Evolutionary conservation across 2,329 filamentous ascomycete species (phyloP).

Genomic region (Tolypocladium guangdongense): DNA sequence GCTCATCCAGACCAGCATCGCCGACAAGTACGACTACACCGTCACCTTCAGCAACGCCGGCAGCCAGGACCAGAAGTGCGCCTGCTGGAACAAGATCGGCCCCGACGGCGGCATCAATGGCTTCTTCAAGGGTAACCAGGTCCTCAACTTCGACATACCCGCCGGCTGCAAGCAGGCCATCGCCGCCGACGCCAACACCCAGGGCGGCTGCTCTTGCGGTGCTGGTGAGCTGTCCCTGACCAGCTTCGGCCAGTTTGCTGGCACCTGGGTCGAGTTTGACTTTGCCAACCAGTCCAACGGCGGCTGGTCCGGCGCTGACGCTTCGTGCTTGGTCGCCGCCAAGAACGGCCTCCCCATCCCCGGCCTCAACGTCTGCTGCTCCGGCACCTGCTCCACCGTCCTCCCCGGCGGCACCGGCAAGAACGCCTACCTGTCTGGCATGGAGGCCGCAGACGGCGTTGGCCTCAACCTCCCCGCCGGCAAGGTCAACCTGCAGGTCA

Average conservation of each 20-base stretch:
- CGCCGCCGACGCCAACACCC: constrained; percentile 34
- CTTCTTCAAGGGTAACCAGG: constrained; percentile 33
- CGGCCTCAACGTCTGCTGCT: constrained; percentile 26
- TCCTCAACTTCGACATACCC: constrained; percentile 29
- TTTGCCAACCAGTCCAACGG: constrained; percentile 32
- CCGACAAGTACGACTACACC: constrained; percentile 32
- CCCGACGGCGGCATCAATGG: constrained; percentile 31
- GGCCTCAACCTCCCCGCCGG: constrained; percentile 27
- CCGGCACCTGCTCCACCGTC: constrained; percentile 31
- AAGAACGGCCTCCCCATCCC: constrained; percentile 17
- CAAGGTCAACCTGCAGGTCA: constrained; percentile 17
- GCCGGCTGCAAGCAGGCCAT: constrained; percentile 26
- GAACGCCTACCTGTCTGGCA: constrained; percentile 28
- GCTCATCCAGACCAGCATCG: constrained; percentile 24
- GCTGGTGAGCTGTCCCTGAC: constrained; percentile 22
- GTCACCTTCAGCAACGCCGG: constrained; percentile 28
- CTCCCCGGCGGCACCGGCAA: constrained; percentile 20
- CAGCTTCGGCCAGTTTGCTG: constrained; percentile 27
- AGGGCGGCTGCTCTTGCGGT: constrained; percentile 37
- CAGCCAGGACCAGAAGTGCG: constrained; percentile 24
- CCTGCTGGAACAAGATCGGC: constrained; percentile 44
- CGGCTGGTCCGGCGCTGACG: constrained; percentile 40
- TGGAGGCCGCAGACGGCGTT: constrained; percentile 25
- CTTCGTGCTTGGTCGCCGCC: constrained; percentile 35
- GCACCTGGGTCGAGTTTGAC: constrained; percentile 41